Evolutionary conservation across 2,329 filamentous ascomycete species (phyloP).

Genomic region (Penicillium sp.): DNA sequence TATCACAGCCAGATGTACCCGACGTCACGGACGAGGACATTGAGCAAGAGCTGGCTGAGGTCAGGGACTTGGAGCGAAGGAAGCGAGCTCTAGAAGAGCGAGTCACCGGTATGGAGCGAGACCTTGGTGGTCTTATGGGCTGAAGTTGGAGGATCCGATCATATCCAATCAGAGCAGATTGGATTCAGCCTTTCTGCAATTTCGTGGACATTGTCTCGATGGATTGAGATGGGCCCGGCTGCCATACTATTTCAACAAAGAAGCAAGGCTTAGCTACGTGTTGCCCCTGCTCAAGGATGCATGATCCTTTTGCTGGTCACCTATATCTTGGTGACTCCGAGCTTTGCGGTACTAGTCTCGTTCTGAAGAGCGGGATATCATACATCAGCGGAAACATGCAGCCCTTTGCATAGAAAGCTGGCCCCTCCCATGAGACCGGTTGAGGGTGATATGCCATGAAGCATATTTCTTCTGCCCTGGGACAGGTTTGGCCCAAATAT

Average conservation of each 20-base stretch:
- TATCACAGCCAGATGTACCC: slow-evolving; percentile 19
- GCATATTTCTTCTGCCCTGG: background rate
- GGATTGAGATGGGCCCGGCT: background rate
- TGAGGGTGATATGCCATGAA: background rate
- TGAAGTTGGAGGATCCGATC: slow-evolving; percentile 30
- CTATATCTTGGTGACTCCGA: background rate
- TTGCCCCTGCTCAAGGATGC: background rate
- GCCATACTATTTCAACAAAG: background rate
- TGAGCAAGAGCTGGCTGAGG: slow-evolving; percentile 52
- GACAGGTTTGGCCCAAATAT: background rate
- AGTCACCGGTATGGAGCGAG: slow-evolving; percentile 67
- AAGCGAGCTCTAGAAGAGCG: slow-evolving; percentile 63
- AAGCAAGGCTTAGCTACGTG: background rate
- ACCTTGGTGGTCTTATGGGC: slow-evolving; percentile 62
- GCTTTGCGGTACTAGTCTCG: background rate
- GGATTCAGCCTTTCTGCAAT: background rate
- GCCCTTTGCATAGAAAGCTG: background rate
- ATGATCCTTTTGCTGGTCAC: background rate
- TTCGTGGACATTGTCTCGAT: background rate
- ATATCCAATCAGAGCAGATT: background rate
- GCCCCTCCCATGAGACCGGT: background rate
- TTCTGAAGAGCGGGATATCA: background rate
- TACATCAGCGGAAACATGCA: background rate
- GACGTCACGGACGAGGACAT: slow-evolving; percentile 46
- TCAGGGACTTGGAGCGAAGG: slow-evolving; percentile 62